These are phyloP conservation scores for Phylloporus scabripes DNA, from an alignment of 768 basidiomycete genomes.

Conservation along the genomic window DNA sequence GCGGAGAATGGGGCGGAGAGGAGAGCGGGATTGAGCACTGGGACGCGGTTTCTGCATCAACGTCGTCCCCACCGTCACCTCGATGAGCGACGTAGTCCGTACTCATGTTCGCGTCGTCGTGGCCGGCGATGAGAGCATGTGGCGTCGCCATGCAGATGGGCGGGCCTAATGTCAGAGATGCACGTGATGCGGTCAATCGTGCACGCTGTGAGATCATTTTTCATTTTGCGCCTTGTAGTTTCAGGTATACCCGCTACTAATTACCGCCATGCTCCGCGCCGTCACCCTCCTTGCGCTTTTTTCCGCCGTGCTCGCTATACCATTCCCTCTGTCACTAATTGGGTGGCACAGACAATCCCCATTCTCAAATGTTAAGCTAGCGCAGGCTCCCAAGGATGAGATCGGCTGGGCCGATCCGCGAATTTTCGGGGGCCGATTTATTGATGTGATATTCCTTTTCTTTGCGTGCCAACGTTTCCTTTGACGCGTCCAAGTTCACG, in stretches of 20 bases:
- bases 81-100: slow-evolving; percentile 3
- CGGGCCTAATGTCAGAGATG: neutral
- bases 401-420: slow-evolving; percentile 64
- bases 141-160: slow-evolving; percentile 9
- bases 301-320: slow-evolving; percentile 11
- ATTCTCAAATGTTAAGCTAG: neutral
- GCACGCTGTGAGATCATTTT: neutral
- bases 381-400: slow-evolving; percentile 21
- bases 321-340: slow-evolving; percentile 6
- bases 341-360: slow-evolving; percentile 10
- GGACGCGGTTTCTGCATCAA: slow-evolving; percentile 72
- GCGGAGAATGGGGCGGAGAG: slow-evolving; percentile 54
- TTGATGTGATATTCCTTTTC: slow-evolving; percentile 55
- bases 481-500: slow-evolving; percentile 47
- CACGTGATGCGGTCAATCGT: slow-evolving; percentile 15
- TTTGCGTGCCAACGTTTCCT: neutral
- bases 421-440: slow-evolving; percentile 60
- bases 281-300: slow-evolving; percentile 12
- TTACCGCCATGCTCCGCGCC: slow-evolving; percentile 12
- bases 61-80: slow-evolving; percentile 40
- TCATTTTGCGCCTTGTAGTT: neutral
- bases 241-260: neutral
- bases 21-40: slow-evolving; percentile 73
- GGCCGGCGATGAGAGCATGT: slow-evolving; percentile 1
- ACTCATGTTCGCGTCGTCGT: slow-evolving; percentile 1